Base-by-base conservation (phyloP, 2,329 filamentous ascomycete genomes). In the Monosporascus sp. region DNA sequence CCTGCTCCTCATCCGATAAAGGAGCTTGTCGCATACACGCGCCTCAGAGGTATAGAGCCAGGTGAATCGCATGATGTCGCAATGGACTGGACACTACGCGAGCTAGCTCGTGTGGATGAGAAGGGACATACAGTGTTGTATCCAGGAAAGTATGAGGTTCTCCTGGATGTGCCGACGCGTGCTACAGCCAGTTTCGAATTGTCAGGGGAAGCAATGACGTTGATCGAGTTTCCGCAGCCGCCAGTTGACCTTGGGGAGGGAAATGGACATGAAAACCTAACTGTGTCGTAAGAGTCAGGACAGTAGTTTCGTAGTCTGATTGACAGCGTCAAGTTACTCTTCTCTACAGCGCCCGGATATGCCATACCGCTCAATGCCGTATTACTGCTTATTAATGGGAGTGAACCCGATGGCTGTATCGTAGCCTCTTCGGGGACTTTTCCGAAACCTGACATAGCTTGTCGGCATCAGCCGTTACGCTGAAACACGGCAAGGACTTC, bases 1-100 rank as follows among this genome's bases (percentile, higher is more conserved):
- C 76, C 75, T 4, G 57, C 60, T 14, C 77, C 77, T 1, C 68
- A 74, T 52, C 76, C 76, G 0, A 71, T 70, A 22, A 79, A 78
- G 62, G 63, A 69, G 2, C 68, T 79, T 0, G 72, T 73, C 1
- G 70, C 70, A 4, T 79, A 78, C 53, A 60, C 68, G 0, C 66
- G 76, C n/a, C 53, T 76, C 8, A 64, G 62, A 49, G 51, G 50
- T 5, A 59, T 74, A 14, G 46, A 52, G 2, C 56, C 62, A 0
- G 64, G 60, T 2, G 49, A 55, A 3, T 55, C 59, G 0, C 38
- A 51, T 15, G 70, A 61, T 2, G 70, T 67, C 0, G 53, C 46
- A 0, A 55, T 80, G 20, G 63, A 65, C 11, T 54, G 77, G 15
- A 77, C 70, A 8, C 63, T 80, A 2, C 75, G 72, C 0, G 71